These are phyloP conservation scores for Leishmania arabica DNA, from an alignment of 208 protist genomes.

Conservation along the genomic window DNA sequence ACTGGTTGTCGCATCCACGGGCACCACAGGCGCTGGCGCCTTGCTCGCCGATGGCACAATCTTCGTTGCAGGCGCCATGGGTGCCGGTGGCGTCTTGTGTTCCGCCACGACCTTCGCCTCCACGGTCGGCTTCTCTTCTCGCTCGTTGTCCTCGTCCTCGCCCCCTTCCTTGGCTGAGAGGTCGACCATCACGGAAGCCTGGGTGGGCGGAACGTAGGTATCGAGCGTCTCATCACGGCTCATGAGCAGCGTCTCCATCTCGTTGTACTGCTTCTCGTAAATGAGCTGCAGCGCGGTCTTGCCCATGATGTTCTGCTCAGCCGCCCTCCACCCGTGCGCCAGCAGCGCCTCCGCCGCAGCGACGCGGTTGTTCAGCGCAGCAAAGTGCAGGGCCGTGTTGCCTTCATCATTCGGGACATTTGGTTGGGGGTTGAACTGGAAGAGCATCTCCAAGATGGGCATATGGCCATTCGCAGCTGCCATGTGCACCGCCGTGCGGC, in stretches of 20 bases:
- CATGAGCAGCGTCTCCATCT: slow-evolving; percentile 84
- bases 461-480: slow-evolving; percentile 87
- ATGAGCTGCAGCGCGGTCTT: slow-evolving; percentile 83
- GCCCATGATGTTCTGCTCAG: slow-evolving; percentile 55
- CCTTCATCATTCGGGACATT: slow-evolving; percentile 82
- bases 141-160: slow-evolving; percentile 7
- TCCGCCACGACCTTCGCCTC: neutral
- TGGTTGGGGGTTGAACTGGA: slow-evolving; percentile 53
- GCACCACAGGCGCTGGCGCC: neutral
- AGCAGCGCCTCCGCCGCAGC: slow-evolving; percentile 65
- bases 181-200: slow-evolving; percentile 26
- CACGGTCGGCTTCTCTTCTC: neutral
- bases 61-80: neutral
- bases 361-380: slow-evolving; percentile 86
- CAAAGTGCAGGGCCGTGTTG: slow-evolving; percentile 89
- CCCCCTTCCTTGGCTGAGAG: slow-evolving; percentile 9
- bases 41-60: neutral
- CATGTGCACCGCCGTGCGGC: slow-evolving; percentile 85
- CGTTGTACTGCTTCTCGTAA: slow-evolving; percentile 76
- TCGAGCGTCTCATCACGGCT: slow-evolving; percentile 75
- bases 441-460: slow-evolving; percentile 71
- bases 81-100: neutral
- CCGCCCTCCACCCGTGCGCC: slow-evolving; percentile 56
- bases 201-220: slow-evolving; percentile 33
- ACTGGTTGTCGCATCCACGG: slow-evolving; percentile 27